These are phyloP conservation scores for Penicillium sp. DNA, from an alignment of 2,329 filamentous ascomycete species.

Conservation along the genomic window DNA sequence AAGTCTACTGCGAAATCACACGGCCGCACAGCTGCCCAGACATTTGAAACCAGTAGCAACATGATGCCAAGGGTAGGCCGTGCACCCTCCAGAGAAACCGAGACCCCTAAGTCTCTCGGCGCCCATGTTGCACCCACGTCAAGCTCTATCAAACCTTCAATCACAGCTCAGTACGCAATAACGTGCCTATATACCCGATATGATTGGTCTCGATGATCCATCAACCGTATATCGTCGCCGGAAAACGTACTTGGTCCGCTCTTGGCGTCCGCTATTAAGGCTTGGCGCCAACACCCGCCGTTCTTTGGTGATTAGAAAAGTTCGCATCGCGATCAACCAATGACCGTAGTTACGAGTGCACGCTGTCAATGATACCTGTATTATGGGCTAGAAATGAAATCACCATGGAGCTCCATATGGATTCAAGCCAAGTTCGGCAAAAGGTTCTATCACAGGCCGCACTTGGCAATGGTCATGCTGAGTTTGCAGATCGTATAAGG, in stretches of 20 bases:
- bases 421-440: not conserved
- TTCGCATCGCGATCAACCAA: not conserved
- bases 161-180: not conserved
- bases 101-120: slow-evolving; percentile 9
- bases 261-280: slow-evolving; percentile 9
- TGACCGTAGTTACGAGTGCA: not conserved
- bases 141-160: slow-evolving; percentile 7
- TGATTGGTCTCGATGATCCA: not conserved
- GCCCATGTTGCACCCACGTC: not conserved
- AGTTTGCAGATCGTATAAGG: slow-evolving; percentile 3
- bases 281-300: slow-evolving; percentile 5
- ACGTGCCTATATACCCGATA: not conserved
- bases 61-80: slow-evolving; percentile 7
- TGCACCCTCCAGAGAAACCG: slow-evolving; percentile 2
- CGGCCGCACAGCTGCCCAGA: not conserved
- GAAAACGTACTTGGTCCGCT: slow-evolving; percentile 5
- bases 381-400: not conserved
- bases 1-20: not conserved
- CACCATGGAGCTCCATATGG: not conserved
- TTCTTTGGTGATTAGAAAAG: not conserved
- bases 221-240: not conserved
- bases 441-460: not conserved
- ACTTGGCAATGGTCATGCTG: slow-evolving; percentile 5
- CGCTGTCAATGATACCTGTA: not conserved
- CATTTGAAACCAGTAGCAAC: not conserved